These are phyloP conservation scores for Davidsoniella australis DNA, from an alignment of 2,329 filamentous ascomycete genomes.

Conservation along the genomic window DNA sequence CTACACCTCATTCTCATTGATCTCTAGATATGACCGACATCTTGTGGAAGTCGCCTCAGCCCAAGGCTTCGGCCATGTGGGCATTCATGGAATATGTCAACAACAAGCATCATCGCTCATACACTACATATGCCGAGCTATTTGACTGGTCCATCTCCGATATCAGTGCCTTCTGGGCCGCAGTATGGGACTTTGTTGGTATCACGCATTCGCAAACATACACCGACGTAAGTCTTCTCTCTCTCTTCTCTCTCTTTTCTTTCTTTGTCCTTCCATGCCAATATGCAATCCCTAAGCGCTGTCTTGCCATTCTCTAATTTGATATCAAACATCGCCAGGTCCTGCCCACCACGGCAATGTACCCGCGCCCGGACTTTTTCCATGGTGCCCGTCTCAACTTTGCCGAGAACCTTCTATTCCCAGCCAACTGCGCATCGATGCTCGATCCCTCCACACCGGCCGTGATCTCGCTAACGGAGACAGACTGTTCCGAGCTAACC, in stretches of 20 bases:
- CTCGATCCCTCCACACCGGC: conserved; percentile 60
- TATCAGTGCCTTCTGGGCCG: conserved; percentile 63
- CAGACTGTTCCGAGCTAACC: conserved; percentile 33
- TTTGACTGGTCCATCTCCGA: conserved; percentile 74
- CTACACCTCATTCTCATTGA: neutral
- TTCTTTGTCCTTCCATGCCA: neutral
- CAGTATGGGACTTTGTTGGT: conserved; percentile 69
- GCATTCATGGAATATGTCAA: conserved; percentile 55
- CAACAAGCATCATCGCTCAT: conserved; percentile 35
- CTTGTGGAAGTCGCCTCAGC: conserved; percentile 6
- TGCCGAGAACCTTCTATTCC: conserved; percentile 84
- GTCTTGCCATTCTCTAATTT: neutral
- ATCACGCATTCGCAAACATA: conserved; percentile 33
- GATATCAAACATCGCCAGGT: conserved; percentile 31
- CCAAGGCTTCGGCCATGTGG: conserved; percentile 32
- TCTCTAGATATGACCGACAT: neutral
- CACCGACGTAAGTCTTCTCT: neutral
- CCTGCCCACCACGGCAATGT: conserved; percentile 55
- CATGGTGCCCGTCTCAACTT: conserved; percentile 68
- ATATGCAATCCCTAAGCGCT: neutral
- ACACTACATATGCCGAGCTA: conserved; percentile 55
- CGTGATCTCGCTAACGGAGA: conserved; percentile 52
- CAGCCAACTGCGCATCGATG: conserved; percentile 26
- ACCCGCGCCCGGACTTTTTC: conserved; percentile 79
- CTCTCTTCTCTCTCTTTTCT: neutral